Base-by-base conservation (phyloP, 1,139 yeast genomes). In the Suhomyces terraborum region DNA sequence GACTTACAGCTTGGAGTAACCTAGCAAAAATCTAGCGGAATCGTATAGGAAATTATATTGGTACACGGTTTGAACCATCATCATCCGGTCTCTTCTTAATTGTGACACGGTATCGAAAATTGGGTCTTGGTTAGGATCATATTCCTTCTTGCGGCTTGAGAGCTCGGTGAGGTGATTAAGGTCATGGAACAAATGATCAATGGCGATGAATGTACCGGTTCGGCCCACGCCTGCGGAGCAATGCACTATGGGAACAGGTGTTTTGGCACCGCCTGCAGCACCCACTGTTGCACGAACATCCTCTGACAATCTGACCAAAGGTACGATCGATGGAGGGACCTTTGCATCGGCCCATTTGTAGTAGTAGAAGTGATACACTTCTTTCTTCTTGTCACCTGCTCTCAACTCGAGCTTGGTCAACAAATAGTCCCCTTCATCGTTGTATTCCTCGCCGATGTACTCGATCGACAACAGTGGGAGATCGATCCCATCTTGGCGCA, bases 211-310 rank as follows among this genome's bases (percentile, higher is more conserved):
- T 0, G 94, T 85, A 1, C 95, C 95, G 0, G 94, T 80, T 44
- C 95, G 67, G 4, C 95, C 95, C 16, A 87, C 89, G 0, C 95
- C 95, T 0, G 95, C 95, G 2, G 93, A 84, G 53, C 95, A 86
- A 56, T 86, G 95, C 2, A 84, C 82, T 7, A 73, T 63, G 2
- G 79, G 79, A 0, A 59, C 51, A 1, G 62, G 55, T 4, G 21
- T 31, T 14, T 10, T 16, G 17, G 23, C 14, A 16, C 38, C 36
- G 20, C 29, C 32, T 16, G 26, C 35, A 23, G 28, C 25, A 13
- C 27, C 37, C 7, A 37, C 29, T 4, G 38, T 41, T 14, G 30
- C 28, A 9, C 48, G 45, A 6, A 71, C 54, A 13, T 59, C 60
- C 9, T 50, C 45, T 24, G 71, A 64, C 19, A 69, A 48, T 4